Evolutionary conservation across 2,329 filamentous ascomycete species (phyloP).

Genomic region (Exophiala alcalophila): DNA sequence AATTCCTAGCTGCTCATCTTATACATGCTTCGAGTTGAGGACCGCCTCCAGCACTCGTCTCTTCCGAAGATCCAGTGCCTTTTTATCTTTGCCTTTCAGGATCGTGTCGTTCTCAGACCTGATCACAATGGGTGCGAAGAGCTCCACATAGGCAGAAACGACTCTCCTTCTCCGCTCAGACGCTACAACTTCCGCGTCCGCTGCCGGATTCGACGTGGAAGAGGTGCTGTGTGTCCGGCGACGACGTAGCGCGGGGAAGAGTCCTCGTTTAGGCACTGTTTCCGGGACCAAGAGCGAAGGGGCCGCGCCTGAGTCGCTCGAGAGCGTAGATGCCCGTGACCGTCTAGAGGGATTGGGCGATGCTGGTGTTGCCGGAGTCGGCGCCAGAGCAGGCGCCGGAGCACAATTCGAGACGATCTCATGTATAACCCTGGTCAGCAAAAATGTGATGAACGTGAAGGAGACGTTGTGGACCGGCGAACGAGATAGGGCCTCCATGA

Average conservation of each 20-base stretch:
- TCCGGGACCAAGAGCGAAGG: constrained; percentile 13
- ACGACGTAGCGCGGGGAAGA: constrained; percentile 25
- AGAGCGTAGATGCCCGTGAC: constrained; percentile 26
- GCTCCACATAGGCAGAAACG: constrained; percentile 20
- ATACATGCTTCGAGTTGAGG: constrained; percentile 14
- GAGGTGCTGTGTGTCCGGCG: constrained; percentile 18
- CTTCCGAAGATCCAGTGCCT: constrained; percentile 24
- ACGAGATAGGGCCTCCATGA: constrained; percentile 71
- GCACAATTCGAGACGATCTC: constrained; percentile 43
- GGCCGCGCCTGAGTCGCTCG: constrained; percentile 19
- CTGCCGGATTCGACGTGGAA: constrained; percentile 5
- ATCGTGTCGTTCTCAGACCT: constrained; percentile 21
- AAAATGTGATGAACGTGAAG: constrained; percentile 81
- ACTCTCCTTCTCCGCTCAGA: constrained; percentile 20
- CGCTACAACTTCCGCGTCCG: not conserved
- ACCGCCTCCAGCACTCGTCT: constrained; percentile 26
- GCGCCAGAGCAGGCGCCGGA: constrained; percentile 1
- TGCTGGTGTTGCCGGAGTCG: not conserved
- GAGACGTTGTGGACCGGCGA: constrained; percentile 80
- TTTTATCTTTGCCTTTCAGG: constrained; percentile 28
- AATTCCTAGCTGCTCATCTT: too few species aligned
- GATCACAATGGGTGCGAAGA: constrained; percentile 28
- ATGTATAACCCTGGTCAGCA: constrained; percentile 60
- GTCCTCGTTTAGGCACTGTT: constrained; percentile 13
- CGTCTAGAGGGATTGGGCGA: constrained; percentile 13